Evolutionary conservation across 495 filamentous ascomycete genomes (phyloP), one percentile per base, ranked within the genome.

Genomic region (Penicillium bovifimosum): DNA sequence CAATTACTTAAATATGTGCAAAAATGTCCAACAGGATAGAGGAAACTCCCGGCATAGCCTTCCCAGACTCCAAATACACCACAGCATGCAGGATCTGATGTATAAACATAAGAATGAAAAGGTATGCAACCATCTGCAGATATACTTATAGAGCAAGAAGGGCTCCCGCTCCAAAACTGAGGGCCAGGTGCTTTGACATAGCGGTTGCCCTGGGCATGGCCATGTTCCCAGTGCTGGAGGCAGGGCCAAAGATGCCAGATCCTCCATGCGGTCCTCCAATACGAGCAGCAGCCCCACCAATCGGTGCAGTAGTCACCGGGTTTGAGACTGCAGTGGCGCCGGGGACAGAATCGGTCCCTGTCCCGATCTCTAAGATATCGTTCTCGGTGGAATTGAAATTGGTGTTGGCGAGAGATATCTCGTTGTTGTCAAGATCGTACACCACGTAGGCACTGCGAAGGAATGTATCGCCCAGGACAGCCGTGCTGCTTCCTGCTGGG

Each of bases 381-480:
- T 76, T 76, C 5, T 67, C 58, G 0, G 84, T 86, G 5, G 82
- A 70, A 62, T 96, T 90, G 70, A 95, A 96, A 40, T 81, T 82
- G 1, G 92, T 93, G 62, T 88, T 86, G 10, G 90, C 92, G 34
- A 98, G 68, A 9, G 85, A 86, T 51, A 98, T 91, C 69, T 90
- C 79, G 68, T 96, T 90, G 64, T 92, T 96, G 11, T 76, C 78
- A 13, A 96, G 72, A 60, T 96, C 91, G 61, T 91, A 96, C 0
- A 98, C 92, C 26, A 96, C 83, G 61, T 96, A 98, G 0, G 91
- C 90, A 31, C 84, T 88, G 49, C 93, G 81, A 13, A 98, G 76
- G 73, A 96, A 98, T 0, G 92, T 96, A 64, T 98, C 92, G 10
- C 92, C 92, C 29, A 98, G 71, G 5, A 96, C 85, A 33, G 78